phyloP scores from a whole-genome alignment of 1,284 basidiomycete species.

The Coniophora puteana region DNA sequence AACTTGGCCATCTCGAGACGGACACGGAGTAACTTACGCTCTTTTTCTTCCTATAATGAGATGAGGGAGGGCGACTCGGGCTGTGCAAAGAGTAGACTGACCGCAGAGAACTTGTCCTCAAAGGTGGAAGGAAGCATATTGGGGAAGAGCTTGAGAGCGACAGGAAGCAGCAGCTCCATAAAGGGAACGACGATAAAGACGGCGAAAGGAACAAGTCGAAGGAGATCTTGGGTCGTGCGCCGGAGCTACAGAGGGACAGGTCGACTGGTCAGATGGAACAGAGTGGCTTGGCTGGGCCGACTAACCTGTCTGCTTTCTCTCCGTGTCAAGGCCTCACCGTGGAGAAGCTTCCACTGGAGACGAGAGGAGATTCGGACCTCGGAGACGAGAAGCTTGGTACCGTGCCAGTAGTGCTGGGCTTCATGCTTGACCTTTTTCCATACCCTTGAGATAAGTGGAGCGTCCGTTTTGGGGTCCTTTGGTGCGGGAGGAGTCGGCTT shows the following conservation, averaged over 20 bases:
- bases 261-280: constrained; percentile 5
- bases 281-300: constrained; percentile 6
- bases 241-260: constrained; percentile 55
- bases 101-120: constrained; percentile 93
- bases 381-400: constrained; percentile 90
- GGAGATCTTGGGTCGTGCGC: constrained; percentile 89
- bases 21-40: constrained; percentile 92
- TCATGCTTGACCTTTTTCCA: constrained; percentile 98
- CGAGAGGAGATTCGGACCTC: constrained; percentile 91
- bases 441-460: constrained; percentile 53
- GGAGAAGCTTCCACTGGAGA: constrained; percentile 89
- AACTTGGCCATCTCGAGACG: constrained; percentile 99
- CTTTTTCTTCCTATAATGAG: constrained; percentile 85
- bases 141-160: constrained; percentile 96
- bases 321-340: constrained; percentile 88
- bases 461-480: constrained; percentile 42
- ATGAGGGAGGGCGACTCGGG: background rate
- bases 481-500: constrained; percentile 49
- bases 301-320: constrained; percentile 90
- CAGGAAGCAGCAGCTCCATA: constrained; percentile 97
- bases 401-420: constrained; percentile 96
- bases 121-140: constrained; percentile 99
- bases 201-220: constrained; percentile 92
- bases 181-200: constrained; percentile 96
- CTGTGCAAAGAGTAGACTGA: constrained; percentile 33